Conservation (phyloP, 78 protist species). For the Dictyostelium intermedium region DNA sequence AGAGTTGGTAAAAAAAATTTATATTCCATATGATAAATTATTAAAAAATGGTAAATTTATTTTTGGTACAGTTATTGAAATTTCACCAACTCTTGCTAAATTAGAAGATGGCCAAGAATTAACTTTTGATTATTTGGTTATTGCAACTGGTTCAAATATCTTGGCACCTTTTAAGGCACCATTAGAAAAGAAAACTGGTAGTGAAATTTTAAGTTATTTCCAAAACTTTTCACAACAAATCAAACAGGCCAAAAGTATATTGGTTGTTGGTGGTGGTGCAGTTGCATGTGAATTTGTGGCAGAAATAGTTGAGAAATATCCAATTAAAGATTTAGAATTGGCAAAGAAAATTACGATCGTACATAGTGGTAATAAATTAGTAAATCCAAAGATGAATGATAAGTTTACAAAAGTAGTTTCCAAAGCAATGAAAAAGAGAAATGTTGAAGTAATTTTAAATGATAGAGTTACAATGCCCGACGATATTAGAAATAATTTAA, state of each 20-base stretch:
- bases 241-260: neutral
- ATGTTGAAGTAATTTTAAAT: neutral
- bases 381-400: neutral
- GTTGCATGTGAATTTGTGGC: constrained; percentile 49
- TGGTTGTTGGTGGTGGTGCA: constrained; percentile 71
- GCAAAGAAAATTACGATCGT: constrained; percentile 1
- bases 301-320: neutral
- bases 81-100: neutral
- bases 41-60: constrained; percentile 50
- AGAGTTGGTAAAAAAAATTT: constrained; percentile 8
- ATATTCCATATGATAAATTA: constrained; percentile 37
- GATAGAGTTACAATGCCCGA: constrained; percentile 21
- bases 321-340: neutral
- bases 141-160: constrained; percentile 66
- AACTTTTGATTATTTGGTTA: constrained; percentile 36
- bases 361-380: neutral
- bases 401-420: neutral
- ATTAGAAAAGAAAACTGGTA: neutral
- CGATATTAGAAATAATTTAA: neutral
- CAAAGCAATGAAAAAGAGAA: neutral
- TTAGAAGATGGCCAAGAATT: constrained; percentile 20
- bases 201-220: neutral
- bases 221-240: neutral
- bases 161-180: constrained; percentile 51
- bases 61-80: neutral